phyloP scores from a whole-genome alignment of 2,329 filamentous ascomycete genomes.

The Myrmaecium sp. region DNA sequence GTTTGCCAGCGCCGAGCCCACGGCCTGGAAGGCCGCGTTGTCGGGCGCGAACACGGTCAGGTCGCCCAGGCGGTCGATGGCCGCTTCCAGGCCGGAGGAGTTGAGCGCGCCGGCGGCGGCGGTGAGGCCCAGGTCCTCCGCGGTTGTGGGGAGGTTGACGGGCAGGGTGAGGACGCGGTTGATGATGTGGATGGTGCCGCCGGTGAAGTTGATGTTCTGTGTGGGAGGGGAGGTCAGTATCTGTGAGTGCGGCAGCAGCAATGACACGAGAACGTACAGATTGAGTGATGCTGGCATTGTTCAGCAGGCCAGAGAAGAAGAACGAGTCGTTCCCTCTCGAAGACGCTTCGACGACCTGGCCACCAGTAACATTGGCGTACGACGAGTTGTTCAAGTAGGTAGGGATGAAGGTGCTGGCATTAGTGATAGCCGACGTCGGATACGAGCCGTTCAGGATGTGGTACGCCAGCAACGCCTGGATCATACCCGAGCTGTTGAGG shows the following conservation, averaged over 20 bases:
- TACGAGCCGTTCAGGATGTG: constrained; percentile 41
- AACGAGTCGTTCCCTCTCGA: constrained; percentile 25
- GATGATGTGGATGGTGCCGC: constrained; percentile 31
- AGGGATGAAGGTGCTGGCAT: constrained; percentile 27
- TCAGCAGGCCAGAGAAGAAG: constrained; percentile 36
- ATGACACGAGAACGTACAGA: constrained; percentile 23
- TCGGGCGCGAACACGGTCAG: constrained; percentile 49
- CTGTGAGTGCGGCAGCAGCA: constrained; percentile 1
- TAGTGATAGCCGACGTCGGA: constrained; percentile 18
- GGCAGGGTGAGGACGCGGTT: constrained; percentile 27
- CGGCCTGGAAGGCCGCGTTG: constrained; percentile 41
- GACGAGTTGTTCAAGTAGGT: constrained; percentile 33
- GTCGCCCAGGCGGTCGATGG: constrained; percentile 26
- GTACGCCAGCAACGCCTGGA: constrained; percentile 36
- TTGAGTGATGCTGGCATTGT: constrained; percentile 30
- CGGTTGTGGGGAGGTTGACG: constrained; percentile 12
- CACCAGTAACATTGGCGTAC: constrained; percentile 42
- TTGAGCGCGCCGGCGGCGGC: constrained; percentile 25
- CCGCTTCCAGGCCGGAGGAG: constrained; percentile 20
- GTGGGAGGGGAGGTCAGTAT: not conserved
- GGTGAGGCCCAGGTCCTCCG: constrained; percentile 19
- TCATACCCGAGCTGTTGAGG: constrained; percentile 12
- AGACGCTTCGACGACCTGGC: constrained; percentile 38
- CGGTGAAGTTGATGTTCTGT: constrained; percentile 26
- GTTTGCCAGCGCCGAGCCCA: constrained; percentile 34